phyloP scores from a whole-genome alignment of 2,329 filamentous ascomycete species.

The Aspergillus puulaauensis region DNA sequence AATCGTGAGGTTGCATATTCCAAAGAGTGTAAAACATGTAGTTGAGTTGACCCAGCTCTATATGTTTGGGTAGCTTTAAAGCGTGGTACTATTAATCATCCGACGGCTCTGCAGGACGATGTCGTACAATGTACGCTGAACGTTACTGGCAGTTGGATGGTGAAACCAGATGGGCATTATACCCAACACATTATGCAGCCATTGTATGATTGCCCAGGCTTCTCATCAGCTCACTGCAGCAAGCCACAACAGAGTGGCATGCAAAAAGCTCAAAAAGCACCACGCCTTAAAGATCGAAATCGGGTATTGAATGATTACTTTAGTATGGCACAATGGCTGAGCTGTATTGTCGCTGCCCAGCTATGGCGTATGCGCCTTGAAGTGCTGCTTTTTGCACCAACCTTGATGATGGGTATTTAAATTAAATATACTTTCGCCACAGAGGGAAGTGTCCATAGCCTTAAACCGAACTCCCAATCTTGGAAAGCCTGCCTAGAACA shows the following conservation, averaged over 20 bases:
- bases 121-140: background rate
- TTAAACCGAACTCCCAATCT: background rate
- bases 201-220: background rate
- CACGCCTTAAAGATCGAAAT: background rate
- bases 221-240: background rate
- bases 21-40: background rate
- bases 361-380: background rate
- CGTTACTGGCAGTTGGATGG: background rate
- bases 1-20: background rate
- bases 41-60: too few relatives aligned
- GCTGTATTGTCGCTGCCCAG: too few relatives aligned
- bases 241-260: background rate
- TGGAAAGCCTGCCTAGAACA: background rate
- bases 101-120: background rate
- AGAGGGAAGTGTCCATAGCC: background rate
- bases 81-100: background rate
- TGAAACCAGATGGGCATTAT: background rate
- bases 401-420: background rate
- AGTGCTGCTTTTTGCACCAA: background rate
- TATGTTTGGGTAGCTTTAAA: background rate
- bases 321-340: too few relatives aligned
- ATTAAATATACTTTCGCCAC: background rate
- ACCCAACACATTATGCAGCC: background rate
- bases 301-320: background rate
- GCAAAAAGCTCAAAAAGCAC: background rate